Base-by-base conservation (phyloP, 2,329 filamentous ascomycete genomes). In the Magnaporthiopsis incrustans region DNA sequence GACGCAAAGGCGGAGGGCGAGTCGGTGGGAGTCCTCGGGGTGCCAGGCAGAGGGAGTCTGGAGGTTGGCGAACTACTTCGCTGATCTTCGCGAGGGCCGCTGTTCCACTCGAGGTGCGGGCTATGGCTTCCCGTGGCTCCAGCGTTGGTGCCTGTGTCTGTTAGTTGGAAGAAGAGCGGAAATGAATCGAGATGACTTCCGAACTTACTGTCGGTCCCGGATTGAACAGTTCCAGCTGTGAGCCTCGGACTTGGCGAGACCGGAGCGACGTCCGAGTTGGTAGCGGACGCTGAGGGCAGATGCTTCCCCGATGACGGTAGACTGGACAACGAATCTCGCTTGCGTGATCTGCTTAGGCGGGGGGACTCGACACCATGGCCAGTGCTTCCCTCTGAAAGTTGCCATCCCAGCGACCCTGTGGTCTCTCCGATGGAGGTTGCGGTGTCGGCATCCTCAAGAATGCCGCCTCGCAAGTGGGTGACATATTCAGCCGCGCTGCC, bases 1-100 rank as follows among this genome's bases (percentile, higher is more conserved):
- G 58, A 60, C 8, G 67, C 66, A 8, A 69, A 65, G 1, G 65
- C 35, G 11, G 72, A 73, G 14, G 61, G 60, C 33, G 58, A n/a
- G 18, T 27, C 69, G 12, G 61, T 63, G 25, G 63, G 65, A 33
- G 59, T 65, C 50, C 63, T 64, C n/a, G 67, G 67, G 11, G 63
- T 57, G 22, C 59, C 30, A n/a, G 59, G 44, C 22, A 35, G 57
- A 14, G 38, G 26, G 50, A 66, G 63, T 60, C 61, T 27, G 27
- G 38, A 30, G 4, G n/a, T 27, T 4, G 58, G 50, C 14, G 58
- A 53, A 10, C 44, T 25, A 25, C 18, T 53, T n/a, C 7, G 44
- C 44, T 53, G 44, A 25, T 7, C 7, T 53, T 53, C 44, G 44
- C 22, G 22, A 22, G 44, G 18, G n/a, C 22, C 11, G 44, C 38